phyloP scores from a whole-genome alignment of 2,329 filamentous ascomycete genomes.

The Plectosphaerella sp. region DNA sequence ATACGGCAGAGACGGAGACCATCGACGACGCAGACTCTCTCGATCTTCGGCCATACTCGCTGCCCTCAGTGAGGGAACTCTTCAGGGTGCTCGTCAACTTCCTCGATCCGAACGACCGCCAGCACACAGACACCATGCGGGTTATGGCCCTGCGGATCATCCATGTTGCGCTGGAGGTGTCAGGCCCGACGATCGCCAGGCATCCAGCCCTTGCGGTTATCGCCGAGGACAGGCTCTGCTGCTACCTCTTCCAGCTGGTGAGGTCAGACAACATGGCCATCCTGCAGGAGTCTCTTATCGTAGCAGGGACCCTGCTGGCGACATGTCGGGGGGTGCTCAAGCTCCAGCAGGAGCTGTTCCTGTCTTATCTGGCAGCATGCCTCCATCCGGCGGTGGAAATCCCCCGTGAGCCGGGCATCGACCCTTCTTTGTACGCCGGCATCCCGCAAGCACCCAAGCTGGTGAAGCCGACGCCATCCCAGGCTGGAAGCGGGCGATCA shows the following conservation, averaged over 20 bases:
- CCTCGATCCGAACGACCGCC: constrained; percentile 85
- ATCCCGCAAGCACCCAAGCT: constrained; percentile 89
- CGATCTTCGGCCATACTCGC: constrained; percentile 79
- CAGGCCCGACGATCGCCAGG: constrained; percentile 88
- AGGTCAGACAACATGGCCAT: constrained; percentile 95
- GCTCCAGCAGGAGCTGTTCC: constrained; percentile 91
- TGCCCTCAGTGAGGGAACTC: constrained; percentile 90
- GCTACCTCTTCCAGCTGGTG: constrained; percentile 92
- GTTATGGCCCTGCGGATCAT: constrained; percentile 97
- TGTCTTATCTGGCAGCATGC: constrained; percentile 92
- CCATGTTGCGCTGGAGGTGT: constrained; percentile 93
- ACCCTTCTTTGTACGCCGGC: constrained; percentile 85
- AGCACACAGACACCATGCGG: constrained; percentile 90
- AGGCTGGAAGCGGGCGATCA: constrained; percentile 72
- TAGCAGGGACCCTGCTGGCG: constrained; percentile 83
- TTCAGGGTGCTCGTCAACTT: constrained; percentile 93
- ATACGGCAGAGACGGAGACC: neutral
- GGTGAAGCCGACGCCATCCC: constrained; percentile 71
- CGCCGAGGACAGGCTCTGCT: constrained; percentile 89
- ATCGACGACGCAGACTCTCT: constrained; percentile 40
- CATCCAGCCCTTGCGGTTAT: constrained; percentile 84
- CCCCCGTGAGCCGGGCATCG: constrained; percentile 82
- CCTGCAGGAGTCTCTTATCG: constrained; percentile 85
- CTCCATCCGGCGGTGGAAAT: constrained; percentile 93
- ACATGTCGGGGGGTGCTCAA: constrained; percentile 90